phyloP scores from a whole-genome alignment of 148 eudicot species.

The Rhododendron vialii region DNA sequence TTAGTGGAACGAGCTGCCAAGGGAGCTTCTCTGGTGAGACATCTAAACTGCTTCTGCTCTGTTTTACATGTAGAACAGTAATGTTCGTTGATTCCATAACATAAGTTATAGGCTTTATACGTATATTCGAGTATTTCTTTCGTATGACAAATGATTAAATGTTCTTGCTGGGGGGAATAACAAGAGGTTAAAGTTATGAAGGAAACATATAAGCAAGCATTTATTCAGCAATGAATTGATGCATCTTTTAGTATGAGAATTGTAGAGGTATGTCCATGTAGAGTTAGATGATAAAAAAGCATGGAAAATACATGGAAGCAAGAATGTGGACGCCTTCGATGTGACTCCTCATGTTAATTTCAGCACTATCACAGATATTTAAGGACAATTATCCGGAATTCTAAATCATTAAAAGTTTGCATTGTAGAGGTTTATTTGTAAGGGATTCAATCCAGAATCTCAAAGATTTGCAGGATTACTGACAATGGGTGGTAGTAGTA shows the following conservation, averaged over 20 bases:
- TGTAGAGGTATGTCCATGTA: neutral
- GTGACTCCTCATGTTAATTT: neutral
- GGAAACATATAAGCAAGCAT: neutral
- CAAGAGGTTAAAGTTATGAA: neutral
- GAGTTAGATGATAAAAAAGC: neutral
- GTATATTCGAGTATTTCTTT: neutral
- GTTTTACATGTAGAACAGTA: neutral
- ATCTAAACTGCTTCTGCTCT: slow-evolving; percentile 3
- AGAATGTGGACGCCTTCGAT: neutral
- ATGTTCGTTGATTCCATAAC: neutral
- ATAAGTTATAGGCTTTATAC: neutral
- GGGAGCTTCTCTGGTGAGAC: slow-evolving; percentile 25
- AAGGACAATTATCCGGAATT: neutral
- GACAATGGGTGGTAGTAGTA: neutral
- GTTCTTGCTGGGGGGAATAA: neutral
- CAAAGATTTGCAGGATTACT: neutral
- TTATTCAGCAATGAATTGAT: neutral
- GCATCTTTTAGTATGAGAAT: neutral
- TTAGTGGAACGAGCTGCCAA: slow-evolving; percentile 25
- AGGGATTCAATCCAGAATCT: neutral
- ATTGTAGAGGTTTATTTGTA: neutral
- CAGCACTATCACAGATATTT: neutral
- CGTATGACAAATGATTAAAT: neutral
- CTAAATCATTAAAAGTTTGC: neutral
- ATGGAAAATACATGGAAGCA: neutral